Evolutionary conservation across 768 basidiomycete species (phyloP).

Genomic region (Holtermanniella nyarrowii): DNA sequence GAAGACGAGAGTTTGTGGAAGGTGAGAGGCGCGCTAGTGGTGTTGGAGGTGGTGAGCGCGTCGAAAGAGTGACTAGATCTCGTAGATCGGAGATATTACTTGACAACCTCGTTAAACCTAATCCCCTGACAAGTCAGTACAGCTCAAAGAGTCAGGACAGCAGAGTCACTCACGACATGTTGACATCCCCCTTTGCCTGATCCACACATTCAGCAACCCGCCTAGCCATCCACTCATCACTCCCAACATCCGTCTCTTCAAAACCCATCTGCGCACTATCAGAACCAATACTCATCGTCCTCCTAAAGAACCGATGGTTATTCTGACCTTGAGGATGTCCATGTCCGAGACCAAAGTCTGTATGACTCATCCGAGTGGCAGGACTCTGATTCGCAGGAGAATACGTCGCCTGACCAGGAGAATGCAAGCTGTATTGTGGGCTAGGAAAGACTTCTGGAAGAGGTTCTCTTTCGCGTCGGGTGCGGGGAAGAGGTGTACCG

Average conservation of each 20-base stretch:
- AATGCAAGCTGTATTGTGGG: too few relatives aligned
- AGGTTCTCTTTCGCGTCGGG: too few relatives aligned
- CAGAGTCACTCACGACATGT: slow-evolving; percentile 16
- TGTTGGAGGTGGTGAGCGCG: slow-evolving; percentile 5
- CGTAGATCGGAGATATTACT: slow-evolving; percentile 31
- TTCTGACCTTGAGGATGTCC: too few relatives aligned
- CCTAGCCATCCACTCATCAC: slow-evolving; percentile 33
- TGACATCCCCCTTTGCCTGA: slow-evolving; percentile 11
- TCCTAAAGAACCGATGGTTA: too few relatives aligned
- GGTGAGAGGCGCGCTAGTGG: slow-evolving; percentile 4
- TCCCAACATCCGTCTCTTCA: slow-evolving; percentile 11
- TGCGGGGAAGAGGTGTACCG: too few relatives aligned
- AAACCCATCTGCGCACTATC: too few relatives aligned
- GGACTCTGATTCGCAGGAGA: too few relatives aligned
- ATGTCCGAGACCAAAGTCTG: too few relatives aligned
- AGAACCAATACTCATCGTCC: too few relatives aligned
- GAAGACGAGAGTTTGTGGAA: slow-evolving; percentile 14
- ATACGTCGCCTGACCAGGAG: too few relatives aligned
- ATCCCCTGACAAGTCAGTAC: slow-evolving; percentile 11
- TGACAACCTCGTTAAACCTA: slow-evolving; percentile 20
- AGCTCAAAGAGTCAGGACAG: not conserved
- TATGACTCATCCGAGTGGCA: too few relatives aligned
- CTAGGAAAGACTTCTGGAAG: too few relatives aligned
- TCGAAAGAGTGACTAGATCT: slow-evolving; percentile 31
- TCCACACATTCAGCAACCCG: slow-evolving; percentile 27